Base-by-base conservation (phyloP, 345 rosid species). In the Carallia brachiata region DNA sequence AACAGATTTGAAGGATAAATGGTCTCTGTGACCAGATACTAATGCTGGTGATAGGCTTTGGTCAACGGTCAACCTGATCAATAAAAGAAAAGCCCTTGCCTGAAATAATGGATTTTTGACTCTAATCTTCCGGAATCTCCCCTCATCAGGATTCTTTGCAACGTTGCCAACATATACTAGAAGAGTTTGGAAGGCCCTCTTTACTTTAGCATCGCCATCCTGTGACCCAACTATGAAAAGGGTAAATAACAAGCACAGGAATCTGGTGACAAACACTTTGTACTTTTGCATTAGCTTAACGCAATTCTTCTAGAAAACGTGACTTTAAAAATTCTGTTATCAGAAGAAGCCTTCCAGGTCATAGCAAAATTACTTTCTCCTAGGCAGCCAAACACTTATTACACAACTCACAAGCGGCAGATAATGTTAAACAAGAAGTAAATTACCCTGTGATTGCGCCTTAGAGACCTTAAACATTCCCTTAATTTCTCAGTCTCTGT, bases 61-160 rank as follows among this genome's bases (percentile, higher is more conserved):
- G 23, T 23, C 23, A 23, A 23, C 23, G 23, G 13, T 48, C 61
- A 68, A 52, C 5, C 40, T 16, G 15, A 57, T 32, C 50, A 44
- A 61, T 55, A 57, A 27, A 67, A 61, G 36, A 52, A 61, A 52
- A 61, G 62, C 12, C 1, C 66, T 70, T 77, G 83, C 89, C 82
- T 79, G 88, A 78, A 93, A 91, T 70, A 77, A 67, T 15, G 80
- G 87, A 73, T 93, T 91, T 27, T 80, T 58, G 7, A 89, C 40
- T 47, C 92, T 84, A 47, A 91, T 91, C 81, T 84, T 88, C 81
- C 86, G 84, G 84, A 78, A 91, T 75, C 84, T 94, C 52, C 91
- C 95, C 47, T 69, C 78, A 18, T 78, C 80, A 32, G 94, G 93
- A 61, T 79, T 80, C 75, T 73, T 87, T 5, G 80, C 82, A 16